Percentiles rank a stretch among this genome's conserved stretches.
These are phyloP conservation scores for Chaetoscypha palmicola DNA, from an alignment of 2,329 filamentous ascomycete species.

Conservation along the genomic window DNA sequence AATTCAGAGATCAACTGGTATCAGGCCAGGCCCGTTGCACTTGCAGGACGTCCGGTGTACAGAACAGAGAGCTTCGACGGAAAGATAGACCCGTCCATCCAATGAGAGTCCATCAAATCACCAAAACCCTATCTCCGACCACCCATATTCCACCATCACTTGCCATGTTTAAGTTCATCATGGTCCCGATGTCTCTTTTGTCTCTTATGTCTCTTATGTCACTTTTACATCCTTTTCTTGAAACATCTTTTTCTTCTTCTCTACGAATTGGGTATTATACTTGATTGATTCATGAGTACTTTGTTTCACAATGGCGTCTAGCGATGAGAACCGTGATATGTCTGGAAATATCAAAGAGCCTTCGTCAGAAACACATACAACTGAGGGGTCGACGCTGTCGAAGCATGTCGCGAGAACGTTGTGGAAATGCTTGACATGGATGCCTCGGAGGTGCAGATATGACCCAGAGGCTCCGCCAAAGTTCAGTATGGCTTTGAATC, in stretches of 20 bases:
- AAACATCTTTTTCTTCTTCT: neutral
- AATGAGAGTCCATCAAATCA: neutral
- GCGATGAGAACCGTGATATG: neutral
- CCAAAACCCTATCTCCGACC: neutral
- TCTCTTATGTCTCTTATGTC: neutral
- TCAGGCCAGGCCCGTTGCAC: no score
- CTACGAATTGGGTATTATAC: neutral
- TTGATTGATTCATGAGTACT: neutral
- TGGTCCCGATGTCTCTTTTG: neutral
- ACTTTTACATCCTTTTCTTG: neutral
- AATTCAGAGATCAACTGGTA: no score
- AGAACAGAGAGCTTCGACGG: no score
- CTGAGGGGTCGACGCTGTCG: constrained; percentile 4
- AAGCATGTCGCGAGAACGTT: no score
- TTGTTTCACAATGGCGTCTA: neutral
- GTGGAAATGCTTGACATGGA: constrained; percentile 43
- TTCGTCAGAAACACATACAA: constrained; percentile 9
- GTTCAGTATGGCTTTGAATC: constrained; percentile 62
- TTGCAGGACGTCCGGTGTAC: no score
- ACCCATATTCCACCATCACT: neutral
- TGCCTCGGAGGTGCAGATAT: constrained; percentile 61
- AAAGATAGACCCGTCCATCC: neutral
- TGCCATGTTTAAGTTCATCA: neutral
- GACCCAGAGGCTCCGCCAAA: constrained; percentile 57
- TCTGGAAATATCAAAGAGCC: neutral